Conservation (phyloP, 305 asterid species). For the Fraxinus floribunda region DNA sequence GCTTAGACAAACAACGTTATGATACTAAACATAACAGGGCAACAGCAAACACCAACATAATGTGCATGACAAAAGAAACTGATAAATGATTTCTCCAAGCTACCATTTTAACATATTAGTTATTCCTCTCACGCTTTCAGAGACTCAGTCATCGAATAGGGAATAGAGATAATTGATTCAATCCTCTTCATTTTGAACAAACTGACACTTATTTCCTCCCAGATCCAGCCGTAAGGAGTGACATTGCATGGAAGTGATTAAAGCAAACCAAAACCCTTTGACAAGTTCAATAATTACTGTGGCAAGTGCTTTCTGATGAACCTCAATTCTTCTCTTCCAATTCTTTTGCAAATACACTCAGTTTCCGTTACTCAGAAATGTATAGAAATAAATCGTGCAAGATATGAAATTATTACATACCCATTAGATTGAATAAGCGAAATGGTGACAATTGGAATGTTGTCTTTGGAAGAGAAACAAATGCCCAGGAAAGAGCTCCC, state of each 20-base stretch:
- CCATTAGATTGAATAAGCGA: constrained; percentile 92
- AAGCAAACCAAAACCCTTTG: background rate
- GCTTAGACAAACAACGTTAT: background rate
- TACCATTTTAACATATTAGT: background rate
- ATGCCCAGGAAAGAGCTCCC: constrained; percentile 98
- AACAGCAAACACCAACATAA: background rate
- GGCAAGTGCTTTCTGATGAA: constrained; percentile 7
- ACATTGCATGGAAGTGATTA: background rate
- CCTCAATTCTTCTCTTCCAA: constrained; percentile 9
- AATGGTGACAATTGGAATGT: constrained; percentile 86
- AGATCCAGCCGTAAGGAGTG: background rate
- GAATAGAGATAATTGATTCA: background rate
- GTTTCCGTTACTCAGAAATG: constrained; percentile 5
- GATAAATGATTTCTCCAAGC: constrained; percentile 1
- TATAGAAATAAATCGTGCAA: constrained; percentile 1
- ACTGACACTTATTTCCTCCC: background rate
- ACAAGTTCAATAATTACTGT: background rate
- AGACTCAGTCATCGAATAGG: constrained; percentile 1
- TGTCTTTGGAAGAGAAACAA: constrained; percentile 90
- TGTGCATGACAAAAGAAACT: constrained; percentile 1
- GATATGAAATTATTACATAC: constrained; percentile 42
- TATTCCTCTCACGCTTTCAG: background rate
- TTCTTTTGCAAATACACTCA: constrained; percentile 8
- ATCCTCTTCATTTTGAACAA: constrained; percentile 8
- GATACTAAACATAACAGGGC: background rate